Conservation (phyloP, 2,329 filamentous ascomycete genomes). For the Fusarium cicatricum region DNA sequence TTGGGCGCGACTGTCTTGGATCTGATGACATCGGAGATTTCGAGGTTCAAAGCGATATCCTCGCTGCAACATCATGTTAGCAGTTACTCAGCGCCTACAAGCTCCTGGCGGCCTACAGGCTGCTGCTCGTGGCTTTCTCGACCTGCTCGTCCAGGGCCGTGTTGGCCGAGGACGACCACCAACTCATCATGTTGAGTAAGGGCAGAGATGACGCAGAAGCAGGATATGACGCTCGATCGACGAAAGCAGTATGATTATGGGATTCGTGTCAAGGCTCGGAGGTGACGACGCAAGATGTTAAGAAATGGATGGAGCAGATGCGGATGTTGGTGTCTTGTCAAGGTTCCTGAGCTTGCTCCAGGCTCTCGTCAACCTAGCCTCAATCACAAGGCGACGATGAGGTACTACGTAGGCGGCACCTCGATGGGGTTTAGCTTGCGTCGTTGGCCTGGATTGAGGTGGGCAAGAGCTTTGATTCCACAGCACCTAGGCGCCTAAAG, state of each 20-base stretch:
- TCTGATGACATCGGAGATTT: conserved; percentile 96
- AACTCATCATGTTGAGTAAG: conserved; percentile 75
- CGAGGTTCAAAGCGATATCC: conserved; percentile 95
- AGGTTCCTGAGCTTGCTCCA: conserved; percentile 33
- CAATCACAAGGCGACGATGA: conserved; percentile 32
- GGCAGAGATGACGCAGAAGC: conserved; percentile 9
- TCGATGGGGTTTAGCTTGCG: conserved; percentile 30
- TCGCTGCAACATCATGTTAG: conserved; percentile 64
- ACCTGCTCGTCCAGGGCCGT: conserved; percentile 96
- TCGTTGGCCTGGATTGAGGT: conserved; percentile 23
- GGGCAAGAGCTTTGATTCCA: no score
- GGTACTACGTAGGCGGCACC: conserved; percentile 34
- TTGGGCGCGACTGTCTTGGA: conserved; percentile 98
- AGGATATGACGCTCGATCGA: conserved; percentile 9
- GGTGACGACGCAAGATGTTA: conserved; percentile 6
- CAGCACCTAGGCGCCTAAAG: conserved; percentile 19
- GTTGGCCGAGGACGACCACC: conserved; percentile 93
- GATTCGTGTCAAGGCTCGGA: conserved; percentile 1
- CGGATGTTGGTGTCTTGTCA: conserved; percentile 30
- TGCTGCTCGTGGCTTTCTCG: conserved; percentile 92
- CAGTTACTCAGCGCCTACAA: conserved; percentile 22
- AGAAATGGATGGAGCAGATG: conserved; percentile 18
- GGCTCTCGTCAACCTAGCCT: conserved; percentile 38
- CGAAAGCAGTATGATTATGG: not conserved
- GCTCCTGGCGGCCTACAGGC: conserved; percentile 67